These are phyloP conservation scores for Neobulgaria alba DNA, from an alignment of 2,329 filamentous ascomycete species.

Conservation along the genomic window DNA sequence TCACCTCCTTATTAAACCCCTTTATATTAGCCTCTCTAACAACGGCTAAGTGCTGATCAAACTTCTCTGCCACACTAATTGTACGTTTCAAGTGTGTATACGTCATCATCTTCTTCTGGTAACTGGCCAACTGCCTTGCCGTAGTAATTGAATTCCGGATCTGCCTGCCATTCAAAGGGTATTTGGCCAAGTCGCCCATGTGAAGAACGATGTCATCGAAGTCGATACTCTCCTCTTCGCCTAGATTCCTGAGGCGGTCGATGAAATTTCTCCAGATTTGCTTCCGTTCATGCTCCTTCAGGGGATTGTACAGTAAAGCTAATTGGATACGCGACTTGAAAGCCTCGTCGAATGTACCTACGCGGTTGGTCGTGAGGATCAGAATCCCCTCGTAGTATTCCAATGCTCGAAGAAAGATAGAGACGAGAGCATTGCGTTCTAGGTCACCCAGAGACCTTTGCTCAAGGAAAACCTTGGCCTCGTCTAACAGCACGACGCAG, in stretches of 20 bases:
- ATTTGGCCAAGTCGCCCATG: slow-evolving; percentile 3
- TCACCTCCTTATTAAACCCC: too few species aligned
- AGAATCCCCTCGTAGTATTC: slow-evolving; percentile 35
- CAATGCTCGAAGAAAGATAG: slow-evolving; percentile 31
- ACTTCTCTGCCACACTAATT: neutral
- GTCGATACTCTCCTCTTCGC: slow-evolving; percentile 3
- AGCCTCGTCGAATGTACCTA: slow-evolving; percentile 31
- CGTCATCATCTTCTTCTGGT: slow-evolving; percentile 1
- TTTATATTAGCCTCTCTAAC: too few species aligned
- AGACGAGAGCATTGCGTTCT: slow-evolving; percentile 15
- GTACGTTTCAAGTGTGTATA: slow-evolving; percentile 1
- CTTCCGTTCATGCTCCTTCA: neutral
- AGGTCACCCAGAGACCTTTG: slow-evolving; percentile 9
- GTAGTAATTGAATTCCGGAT: slow-evolving; percentile 10
- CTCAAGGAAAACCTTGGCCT: slow-evolving; percentile 21
- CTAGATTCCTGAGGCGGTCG: slow-evolving; percentile 33
- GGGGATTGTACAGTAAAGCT: slow-evolving; percentile 20
- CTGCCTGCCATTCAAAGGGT: slow-evolving; percentile 10
- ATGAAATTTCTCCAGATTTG: slow-evolving; percentile 12
- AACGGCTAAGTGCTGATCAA: slow-evolving; percentile 1
- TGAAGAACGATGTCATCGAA: neutral
- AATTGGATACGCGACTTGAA: slow-evolving; percentile 32
- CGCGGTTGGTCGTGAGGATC: slow-evolving; percentile 34
- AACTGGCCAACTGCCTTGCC: slow-evolving; percentile 5
- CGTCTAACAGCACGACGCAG: slow-evolving; percentile 29